A percentile compares a stretch with the other conserved stretches of the same genome.
Evolutionary conservation across 2,329 filamentous ascomycete species (phyloP).

Genomic region (Fusarium foetens): DNA sequence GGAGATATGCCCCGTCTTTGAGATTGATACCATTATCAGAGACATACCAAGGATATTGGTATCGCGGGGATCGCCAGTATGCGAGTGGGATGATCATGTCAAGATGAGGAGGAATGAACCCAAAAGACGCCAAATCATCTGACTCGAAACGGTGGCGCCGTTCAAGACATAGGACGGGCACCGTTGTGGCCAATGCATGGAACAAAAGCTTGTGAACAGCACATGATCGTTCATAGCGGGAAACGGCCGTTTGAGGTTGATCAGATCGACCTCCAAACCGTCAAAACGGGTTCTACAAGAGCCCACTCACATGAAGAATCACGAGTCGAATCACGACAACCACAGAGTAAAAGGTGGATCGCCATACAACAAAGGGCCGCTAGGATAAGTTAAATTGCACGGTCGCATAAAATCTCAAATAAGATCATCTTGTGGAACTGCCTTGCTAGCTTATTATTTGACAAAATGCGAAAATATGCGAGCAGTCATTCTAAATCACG

Average conservation of each 20-base stretch:
- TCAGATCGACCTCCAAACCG: constrained; percentile 4
- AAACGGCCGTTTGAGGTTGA: constrained; percentile 17
- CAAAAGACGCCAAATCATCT: constrained; percentile 26
- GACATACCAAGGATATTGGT: not conserved
- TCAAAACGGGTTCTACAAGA: constrained; percentile 5
- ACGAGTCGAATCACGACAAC: constrained; percentile 38
- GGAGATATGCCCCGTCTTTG: not conserved
- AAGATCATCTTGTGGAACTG: constrained; percentile 39
- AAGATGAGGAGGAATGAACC: constrained; percentile 8
- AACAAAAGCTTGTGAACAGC: constrained; percentile 24
- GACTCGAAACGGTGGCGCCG: constrained; percentile 30
- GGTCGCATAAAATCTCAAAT: constrained; percentile 32
- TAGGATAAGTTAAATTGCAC: constrained; percentile 28
- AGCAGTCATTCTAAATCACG: constrained; percentile 1
- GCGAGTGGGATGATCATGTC: constrained; percentile 14
- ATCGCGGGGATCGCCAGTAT: constrained; percentile 16
- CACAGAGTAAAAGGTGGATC: constrained; percentile 9
- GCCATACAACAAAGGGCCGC: constrained; percentile 3
- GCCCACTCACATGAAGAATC: constrained; percentile 33
- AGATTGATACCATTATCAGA: not conserved
- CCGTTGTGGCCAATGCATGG: constrained; percentile 20
- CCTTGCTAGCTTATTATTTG: constrained; percentile 33
- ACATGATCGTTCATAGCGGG: constrained; percentile 31
- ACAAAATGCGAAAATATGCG: constrained; percentile 26
- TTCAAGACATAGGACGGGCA: constrained; percentile 18